phyloP scores from a whole-genome alignment of 305 asterid genomes.

The Fraxinus sp. region DNA sequence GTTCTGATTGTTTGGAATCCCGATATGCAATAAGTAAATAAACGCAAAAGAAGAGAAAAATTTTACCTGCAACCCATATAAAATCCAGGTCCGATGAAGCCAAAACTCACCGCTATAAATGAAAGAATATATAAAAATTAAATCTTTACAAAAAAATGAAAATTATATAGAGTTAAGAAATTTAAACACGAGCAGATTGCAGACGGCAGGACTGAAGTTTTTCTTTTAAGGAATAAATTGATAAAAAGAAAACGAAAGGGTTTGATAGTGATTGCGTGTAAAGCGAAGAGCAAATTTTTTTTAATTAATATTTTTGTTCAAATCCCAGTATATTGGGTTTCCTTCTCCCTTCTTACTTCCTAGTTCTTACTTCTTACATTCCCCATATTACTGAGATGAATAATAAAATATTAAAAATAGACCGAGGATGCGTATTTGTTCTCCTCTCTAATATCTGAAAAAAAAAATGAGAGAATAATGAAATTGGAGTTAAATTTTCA shows the following conservation, averaged over 20 bases:
- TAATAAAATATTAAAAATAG: too few relatives aligned
- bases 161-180: constrained; percentile 8
- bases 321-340: background rate
- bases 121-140: constrained; percentile 17
- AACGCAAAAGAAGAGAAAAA: background rate
- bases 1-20: background rate
- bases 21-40: background rate
- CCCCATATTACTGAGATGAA: background rate
- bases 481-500: background rate
- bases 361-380: too few relatives aligned
- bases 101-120: constrained; percentile 29
- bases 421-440: background rate
- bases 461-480: too few relatives aligned
- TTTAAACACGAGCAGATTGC: background rate
- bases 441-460: too few relatives aligned
- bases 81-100: constrained; percentile 23
- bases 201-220: background rate
- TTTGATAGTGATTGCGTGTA: constrained; percentile 5
- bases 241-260: background rate
- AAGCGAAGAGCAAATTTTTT: background rate
- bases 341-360: background rate
- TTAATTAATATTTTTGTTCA: background rate
- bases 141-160: constrained; percentile 12
- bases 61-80: constrained; percentile 26
- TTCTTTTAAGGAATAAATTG: background rate